Conservation (phyloP, 108 stramenopile species). For the Cyclotella cryptica region DNA sequence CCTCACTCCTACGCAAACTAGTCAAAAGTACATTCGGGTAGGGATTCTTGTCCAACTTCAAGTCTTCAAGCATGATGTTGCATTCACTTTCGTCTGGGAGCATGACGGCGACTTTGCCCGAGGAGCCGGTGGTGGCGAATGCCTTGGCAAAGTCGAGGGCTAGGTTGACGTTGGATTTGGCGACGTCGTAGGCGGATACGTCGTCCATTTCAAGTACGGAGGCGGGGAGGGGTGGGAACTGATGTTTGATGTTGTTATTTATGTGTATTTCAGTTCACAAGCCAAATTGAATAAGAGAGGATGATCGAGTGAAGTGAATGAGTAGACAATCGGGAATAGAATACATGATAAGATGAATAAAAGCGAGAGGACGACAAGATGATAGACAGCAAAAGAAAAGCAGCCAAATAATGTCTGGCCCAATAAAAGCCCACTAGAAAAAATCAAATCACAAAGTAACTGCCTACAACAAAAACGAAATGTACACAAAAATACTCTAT, state of each 20-base stretch:
- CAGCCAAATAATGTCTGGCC: too few relatives aligned
- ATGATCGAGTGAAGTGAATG: background rate
- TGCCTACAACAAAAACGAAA: background rate
- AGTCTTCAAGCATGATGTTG: constrained; percentile 72
- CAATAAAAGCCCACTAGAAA: too few relatives aligned
- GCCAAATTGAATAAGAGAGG: background rate
- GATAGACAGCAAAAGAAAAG: too few relatives aligned
- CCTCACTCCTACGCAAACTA: constrained; percentile 64
- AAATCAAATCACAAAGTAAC: background rate
- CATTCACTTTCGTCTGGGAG: constrained; percentile 85
- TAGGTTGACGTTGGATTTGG: constrained; percentile 90
- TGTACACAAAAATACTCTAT: background rate
- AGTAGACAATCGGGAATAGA: too few relatives aligned
- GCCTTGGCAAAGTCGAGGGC: constrained; percentile 86
- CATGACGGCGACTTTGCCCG: constrained; percentile 67
- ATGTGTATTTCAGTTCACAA: background rate
- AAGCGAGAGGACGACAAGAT: too few relatives aligned
- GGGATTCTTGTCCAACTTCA: constrained; percentile 49
- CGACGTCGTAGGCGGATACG: constrained; percentile 92
- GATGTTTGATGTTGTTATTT: background rate
- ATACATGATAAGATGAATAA: too few relatives aligned
- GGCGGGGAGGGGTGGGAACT: constrained; percentile 90
- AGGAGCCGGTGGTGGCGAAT: constrained; percentile 63
- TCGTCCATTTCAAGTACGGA: constrained; percentile 91
- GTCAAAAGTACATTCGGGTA: constrained; percentile 70